Conservation (phyloP, 306 rosid species). For the Prunus mongolica region DNA sequence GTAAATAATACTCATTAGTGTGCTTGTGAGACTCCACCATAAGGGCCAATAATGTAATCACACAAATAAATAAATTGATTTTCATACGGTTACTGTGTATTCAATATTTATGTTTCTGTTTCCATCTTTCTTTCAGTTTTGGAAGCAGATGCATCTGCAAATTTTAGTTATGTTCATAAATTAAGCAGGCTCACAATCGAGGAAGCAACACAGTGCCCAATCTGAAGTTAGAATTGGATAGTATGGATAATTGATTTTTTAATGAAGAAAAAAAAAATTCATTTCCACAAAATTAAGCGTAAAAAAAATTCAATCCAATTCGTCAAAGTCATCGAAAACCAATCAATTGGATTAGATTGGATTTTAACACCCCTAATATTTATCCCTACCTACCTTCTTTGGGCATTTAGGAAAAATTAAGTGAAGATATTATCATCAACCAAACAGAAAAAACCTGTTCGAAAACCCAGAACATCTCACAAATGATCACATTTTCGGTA, state of each 20-base stretch:
- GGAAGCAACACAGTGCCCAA: no score
- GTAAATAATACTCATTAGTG: slow-evolving; percentile 14
- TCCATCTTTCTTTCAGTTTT: no score
- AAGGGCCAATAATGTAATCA: slow-evolving; percentile 23
- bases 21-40: slow-evolving; percentile 20
- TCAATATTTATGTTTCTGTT: neutral
- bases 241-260: no score
- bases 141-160: no score
- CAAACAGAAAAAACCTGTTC: neutral
- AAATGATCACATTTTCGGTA: neutral
- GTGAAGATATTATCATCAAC: neutral
- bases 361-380: no score
- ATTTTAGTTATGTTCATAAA: no score
- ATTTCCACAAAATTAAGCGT: no score
- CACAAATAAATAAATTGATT: slow-evolving; percentile 30
- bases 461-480: neutral
- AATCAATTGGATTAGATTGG: neutral
- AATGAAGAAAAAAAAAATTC: no score
- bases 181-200: no score
- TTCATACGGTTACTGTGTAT: slow-evolving; percentile 16
- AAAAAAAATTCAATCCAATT: neutral
- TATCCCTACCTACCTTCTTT: no score
- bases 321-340: neutral
- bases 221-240: no score
- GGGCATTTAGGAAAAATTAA: neutral